Evolutionary conservation across 2,329 filamentous ascomycete species (phyloP).

Genomic region (Cadophora sp.): DNA sequence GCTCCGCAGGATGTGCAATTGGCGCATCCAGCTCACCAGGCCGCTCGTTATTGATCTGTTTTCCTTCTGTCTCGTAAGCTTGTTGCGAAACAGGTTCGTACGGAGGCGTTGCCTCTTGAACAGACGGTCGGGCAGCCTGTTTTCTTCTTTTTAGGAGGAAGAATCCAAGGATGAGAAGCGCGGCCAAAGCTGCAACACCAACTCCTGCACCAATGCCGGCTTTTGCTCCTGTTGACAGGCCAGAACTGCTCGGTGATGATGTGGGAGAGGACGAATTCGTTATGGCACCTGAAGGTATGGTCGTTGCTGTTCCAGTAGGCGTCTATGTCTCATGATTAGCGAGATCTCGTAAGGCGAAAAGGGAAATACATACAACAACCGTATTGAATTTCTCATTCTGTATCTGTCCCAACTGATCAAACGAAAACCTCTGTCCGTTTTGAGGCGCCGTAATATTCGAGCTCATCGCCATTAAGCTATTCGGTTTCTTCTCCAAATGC

Average conservation of each 20-base stretch:
- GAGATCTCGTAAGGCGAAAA: not conserved
- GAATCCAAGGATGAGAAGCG: slow-evolving; percentile 13
- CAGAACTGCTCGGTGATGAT: not conserved
- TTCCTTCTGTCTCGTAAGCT: not conserved
- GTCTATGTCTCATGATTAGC: not conserved
- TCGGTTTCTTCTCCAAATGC: slow-evolving; percentile 24
- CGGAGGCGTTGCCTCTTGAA: not conserved
- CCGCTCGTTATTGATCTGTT: not conserved
- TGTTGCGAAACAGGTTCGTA: not conserved
- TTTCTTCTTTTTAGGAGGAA: slow-evolving; percentile 16
- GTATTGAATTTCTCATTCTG: slow-evolving; percentile 20
- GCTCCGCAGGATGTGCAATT: not conserved
- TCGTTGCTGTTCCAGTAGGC: not conserved
- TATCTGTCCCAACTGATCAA: slow-evolving; percentile 21
- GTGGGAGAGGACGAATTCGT: not conserved
- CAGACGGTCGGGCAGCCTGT: not conserved
- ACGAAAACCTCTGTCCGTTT: slow-evolving; percentile 26
- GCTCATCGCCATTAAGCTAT: slow-evolving; percentile 29
- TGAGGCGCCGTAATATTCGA: slow-evolving; percentile 27
- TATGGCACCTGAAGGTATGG: not conserved
- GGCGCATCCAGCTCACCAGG: not conserved
- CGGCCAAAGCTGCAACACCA: slow-evolving; percentile 14
- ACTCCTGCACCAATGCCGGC: slow-evolving; percentile 25
- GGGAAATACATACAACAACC: slow-evolving; percentile 22
- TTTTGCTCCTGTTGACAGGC: slow-evolving; percentile 23